Percentiles rank a stretch among this genome's conserved stretches.
Conservation (phyloP, 345 rosid species). For the Cardamine chenopodiifolia region DNA sequence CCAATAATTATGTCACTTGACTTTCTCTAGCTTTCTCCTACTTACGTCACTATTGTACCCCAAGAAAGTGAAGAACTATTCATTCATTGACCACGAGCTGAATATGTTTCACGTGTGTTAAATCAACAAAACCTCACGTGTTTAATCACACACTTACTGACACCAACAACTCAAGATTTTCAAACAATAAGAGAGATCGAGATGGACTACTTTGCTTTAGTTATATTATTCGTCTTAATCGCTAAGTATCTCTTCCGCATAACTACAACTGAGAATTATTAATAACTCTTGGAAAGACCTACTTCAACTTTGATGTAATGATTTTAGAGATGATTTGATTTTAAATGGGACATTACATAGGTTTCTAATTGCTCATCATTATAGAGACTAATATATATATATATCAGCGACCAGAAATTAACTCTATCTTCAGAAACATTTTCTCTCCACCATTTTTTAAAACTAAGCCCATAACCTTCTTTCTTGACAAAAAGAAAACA, state of each 20-base stretch:
- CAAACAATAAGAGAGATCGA: neutral
- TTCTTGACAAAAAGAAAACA: no score
- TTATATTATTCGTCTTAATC: neutral
- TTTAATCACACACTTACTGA: neutral
- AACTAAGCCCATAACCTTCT: no score
- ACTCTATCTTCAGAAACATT: no score
- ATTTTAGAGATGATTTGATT: neutral
- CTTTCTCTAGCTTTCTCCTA: neutral
- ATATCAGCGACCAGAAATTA: neutral
- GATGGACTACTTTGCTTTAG: neutral
- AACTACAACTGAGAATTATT: neutral
- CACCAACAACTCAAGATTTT: neutral
- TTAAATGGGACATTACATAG: neutral
- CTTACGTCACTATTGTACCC: slow-evolving; percentile 5
- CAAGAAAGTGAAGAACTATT: slow-evolving; percentile 6
- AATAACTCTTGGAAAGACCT: neutral
- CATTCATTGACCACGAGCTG: slow-evolving; percentile 25
- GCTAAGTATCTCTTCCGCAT: neutral
- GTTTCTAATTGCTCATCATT: neutral
- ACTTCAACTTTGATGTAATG: neutral
- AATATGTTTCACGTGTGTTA: slow-evolving; percentile 23
- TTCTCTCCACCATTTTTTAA: no score
- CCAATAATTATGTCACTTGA: neutral
- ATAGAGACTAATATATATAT: neutral
- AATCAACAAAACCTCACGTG: neutral